Evolutionary conservation across 116 monocot genomes (phyloP).

Genomic region (Phalaenopsis hybrid): DNA sequence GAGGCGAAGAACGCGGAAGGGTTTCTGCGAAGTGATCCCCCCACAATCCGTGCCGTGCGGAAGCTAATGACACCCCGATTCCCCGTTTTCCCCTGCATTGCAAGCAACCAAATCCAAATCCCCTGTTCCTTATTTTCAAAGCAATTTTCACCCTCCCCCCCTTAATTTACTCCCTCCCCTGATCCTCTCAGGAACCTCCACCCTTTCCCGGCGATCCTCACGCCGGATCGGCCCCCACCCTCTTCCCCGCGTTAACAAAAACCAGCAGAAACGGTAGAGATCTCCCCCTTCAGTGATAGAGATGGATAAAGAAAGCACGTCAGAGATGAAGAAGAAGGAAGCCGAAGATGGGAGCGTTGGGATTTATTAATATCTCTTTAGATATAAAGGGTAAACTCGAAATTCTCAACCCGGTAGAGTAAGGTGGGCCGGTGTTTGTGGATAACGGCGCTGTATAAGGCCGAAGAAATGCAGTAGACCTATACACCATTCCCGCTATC

Average conservation of each 20-base stretch:
- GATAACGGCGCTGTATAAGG: not conserved
- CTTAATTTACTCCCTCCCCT: not conserved
- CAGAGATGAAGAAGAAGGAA: slow-evolving; percentile 12
- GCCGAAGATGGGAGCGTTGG: not conserved
- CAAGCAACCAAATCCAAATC: slow-evolving; percentile 21
- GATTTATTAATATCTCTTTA: slow-evolving; percentile 8
- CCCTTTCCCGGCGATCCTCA: slow-evolving; percentile 12
- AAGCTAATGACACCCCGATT: slow-evolving; percentile 15
- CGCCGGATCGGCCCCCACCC: slow-evolving; percentile 3
- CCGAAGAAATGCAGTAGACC: not conserved
- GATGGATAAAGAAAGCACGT: not conserved
- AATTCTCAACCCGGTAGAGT: slow-evolving; percentile 1
- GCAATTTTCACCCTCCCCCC: not conserved
- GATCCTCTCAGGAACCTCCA: slow-evolving; percentile 10
- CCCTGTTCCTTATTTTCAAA: not conserved
- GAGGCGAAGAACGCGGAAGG: slow-evolving; percentile 10
- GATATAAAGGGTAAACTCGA: not conserved
- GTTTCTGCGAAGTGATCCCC: slow-evolving; percentile 12
- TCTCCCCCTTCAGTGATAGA: not conserved
- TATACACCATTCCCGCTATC: not conserved
- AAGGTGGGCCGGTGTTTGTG: not conserved
- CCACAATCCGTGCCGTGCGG: slow-evolving; percentile 32
- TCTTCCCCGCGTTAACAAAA: not conserved
- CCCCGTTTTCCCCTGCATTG: slow-evolving; percentile 19
- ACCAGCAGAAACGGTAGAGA: slow-evolving; percentile 3